Conservation (phyloP, 163 green algal genomes). For the Smithsoniella earleae region DNA sequence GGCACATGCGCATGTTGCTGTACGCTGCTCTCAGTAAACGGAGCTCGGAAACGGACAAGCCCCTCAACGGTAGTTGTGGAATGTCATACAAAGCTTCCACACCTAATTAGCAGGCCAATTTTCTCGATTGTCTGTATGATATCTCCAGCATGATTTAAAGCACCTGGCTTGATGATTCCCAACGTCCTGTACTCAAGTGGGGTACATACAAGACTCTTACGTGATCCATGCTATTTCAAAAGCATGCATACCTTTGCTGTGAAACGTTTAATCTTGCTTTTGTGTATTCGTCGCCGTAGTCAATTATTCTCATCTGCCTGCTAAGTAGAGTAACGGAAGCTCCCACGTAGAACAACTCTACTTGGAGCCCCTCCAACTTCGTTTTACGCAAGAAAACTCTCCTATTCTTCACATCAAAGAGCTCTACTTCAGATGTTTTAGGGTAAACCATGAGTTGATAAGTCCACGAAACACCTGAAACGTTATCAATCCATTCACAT, state of each 20-base stretch:
- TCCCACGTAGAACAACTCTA: conserved; percentile 55
- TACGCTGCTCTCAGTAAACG: too few species aligned
- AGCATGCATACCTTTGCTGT: conserved; percentile 42
- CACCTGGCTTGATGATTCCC: conserved; percentile 59
- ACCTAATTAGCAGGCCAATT: conserved; percentile 57
- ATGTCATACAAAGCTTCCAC: too few species aligned
- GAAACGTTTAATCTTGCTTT: conserved; percentile 37
- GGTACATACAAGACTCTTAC: too few species aligned
- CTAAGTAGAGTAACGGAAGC: conserved; percentile 51
- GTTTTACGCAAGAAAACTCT: conserved; percentile 54
- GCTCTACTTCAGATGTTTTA: conserved; percentile 52
- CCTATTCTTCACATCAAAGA: conserved; percentile 66
- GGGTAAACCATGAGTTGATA: conserved; percentile 62
- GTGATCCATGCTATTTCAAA: neutral
- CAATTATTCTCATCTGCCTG: conserved; percentile 56
- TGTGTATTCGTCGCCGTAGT: conserved; percentile 67
- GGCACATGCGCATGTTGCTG: conserved; percentile 56
- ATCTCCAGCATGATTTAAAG: conserved; percentile 54
- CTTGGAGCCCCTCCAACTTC: conserved; percentile 41
- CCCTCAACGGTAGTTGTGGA: too few species aligned
- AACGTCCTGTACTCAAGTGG: conserved; percentile 37
- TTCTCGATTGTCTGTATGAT: conserved; percentile 56
- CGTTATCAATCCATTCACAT: conserved; percentile 55
- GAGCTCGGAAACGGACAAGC: too few species aligned
- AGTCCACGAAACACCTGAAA: conserved; percentile 43